Evolutionary conservation across 1,139 yeast genomes (phyloP), one percentile per base, ranked within the genome.

Genomic region (Kazachstania sp.): DNA sequence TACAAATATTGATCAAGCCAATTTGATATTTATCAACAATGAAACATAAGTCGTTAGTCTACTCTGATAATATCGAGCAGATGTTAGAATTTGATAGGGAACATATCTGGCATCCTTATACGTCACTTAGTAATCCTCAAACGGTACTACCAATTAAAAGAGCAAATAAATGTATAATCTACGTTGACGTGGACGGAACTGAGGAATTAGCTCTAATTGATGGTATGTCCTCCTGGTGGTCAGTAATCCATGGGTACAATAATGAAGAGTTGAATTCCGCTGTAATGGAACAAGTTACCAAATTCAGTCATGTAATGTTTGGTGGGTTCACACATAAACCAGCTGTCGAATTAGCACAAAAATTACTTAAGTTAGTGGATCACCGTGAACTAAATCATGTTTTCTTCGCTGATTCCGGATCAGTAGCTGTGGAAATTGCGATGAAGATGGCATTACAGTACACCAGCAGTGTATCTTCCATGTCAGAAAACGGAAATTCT

Each of bases 401-500:
- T 15, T 65, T 65, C 45, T 46, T 64, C n/a, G 66, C 67, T 1
- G 65, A 61, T 45, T 75, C 79, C 7, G 81, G 81, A 13, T 74
- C 79, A n/a, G 81, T 76, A 57, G 69, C 79, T 19, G 75, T 75
- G 53, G 81, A 77, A 57, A 72, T 73, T 54, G 77, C 78, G 9
- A 57, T 76, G 67, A 76, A 75, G 62, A 70, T 76, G 57, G 70
- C 71, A 42, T 69, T 74, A 50, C 81, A 58, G 37, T 52, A 52
- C 38, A 51, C 58, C 8, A 44, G 46, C 39, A 40, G 43, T n/a
- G 16, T 43, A 8, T 56, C 51, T n/a, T 43, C 51, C 18, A 19
- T 43, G 7, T 31, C 45, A 32, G 54, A 45, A 18, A 54, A 16
- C 6, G 51, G 49, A 46, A 53, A 43, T 20, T 53, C 13, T 5